Base-by-base conservation (phyloP, 1,139 yeast genomes). In the Williopsis jadinii region DNA sequence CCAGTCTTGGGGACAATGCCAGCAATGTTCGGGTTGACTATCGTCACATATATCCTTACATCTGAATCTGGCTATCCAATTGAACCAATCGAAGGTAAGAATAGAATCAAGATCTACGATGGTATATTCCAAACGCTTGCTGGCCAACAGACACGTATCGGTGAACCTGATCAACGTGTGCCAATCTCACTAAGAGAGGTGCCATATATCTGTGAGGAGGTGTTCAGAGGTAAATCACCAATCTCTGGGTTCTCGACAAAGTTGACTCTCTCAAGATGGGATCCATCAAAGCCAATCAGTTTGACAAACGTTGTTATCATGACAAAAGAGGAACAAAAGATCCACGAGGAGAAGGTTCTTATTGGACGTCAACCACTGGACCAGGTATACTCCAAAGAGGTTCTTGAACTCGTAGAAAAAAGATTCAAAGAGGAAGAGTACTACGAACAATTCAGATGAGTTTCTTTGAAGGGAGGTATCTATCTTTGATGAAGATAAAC, bases 1-100 rank as follows among this genome's bases (percentile, higher is more conserved):
- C 98, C 98, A 0, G 98, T 92, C 0, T 66, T 92, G 49, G 97
- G 98, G 2, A 87, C 98, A 0, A 78, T 92, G 81, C 98, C 98
- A 1, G 97, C 94, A 9, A 84, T 90, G 66, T 92, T 92, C 66
- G 98, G 98, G 1, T 71, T 92, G 38, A 78, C 95, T 0, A 73
- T 92, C 45, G 95, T 96, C 3, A 83, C 97, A 0, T 82, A 85
- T 62, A 68, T 92, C 35, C 64, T 92, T 38, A 84, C 95, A 3
- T 67, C 75, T 8, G 78, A 88, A 14, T 79, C 95, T 0, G 96
- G 94, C 0, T 92, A 92, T 56, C 95, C 95, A 10, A 74, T 77
- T 48, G 95, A 87, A 45, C 90, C 94, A 32, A 77, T 87, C 36
- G 95, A 86, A 48, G 96, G 95, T n/a, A 88, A 88, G 59, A 84